Evolutionary conservation across 306 rosid genomes (phyloP).

Genomic region (Hippophae rhamnoides): DNA sequence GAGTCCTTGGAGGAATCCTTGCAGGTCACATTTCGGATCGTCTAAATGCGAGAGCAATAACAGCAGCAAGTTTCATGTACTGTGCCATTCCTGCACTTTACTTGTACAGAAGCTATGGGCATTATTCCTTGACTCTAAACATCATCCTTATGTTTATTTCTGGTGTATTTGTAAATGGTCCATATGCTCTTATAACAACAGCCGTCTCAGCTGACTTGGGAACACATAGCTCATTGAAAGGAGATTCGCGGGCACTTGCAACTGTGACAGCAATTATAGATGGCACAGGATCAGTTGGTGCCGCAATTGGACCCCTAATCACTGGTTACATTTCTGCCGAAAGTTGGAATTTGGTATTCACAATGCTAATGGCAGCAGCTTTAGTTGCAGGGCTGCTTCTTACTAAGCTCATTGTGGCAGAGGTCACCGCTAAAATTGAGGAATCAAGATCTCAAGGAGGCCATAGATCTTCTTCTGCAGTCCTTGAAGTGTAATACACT

Average conservation of each 20-base stretch:
- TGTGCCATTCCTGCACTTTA: slow-evolving; percentile 93
- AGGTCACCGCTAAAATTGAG: slow-evolving; percentile 62
- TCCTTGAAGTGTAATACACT: slow-evolving; percentile 39
- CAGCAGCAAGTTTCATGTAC: slow-evolving; percentile 99
- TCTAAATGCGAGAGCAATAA: slow-evolving; percentile 76
- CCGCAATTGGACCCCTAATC: slow-evolving; percentile 83
- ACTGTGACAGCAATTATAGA: slow-evolving; percentile 94
- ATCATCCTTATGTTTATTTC: slow-evolving; percentile 65
- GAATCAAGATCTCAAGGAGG: slow-evolving; percentile 32
- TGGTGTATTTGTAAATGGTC: slow-evolving; percentile 93
- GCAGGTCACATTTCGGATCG: slow-evolving; percentile 93
- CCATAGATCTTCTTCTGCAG: slow-evolving; percentile 12
- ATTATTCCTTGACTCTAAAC: slow-evolving; percentile 47
- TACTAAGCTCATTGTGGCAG: slow-evolving; percentile 72
- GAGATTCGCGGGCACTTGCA: slow-evolving; percentile 86
- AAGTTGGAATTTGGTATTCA: slow-evolving; percentile 87
- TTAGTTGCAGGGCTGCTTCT: slow-evolving; percentile 79
- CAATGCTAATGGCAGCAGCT: slow-evolving; percentile 89
- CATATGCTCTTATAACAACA: slow-evolving; percentile 93
- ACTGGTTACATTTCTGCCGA: slow-evolving; percentile 76
- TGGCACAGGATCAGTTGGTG: slow-evolving; percentile 95
- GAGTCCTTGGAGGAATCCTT: slow-evolving; percentile 86
- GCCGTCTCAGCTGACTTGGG: slow-evolving; percentile 98
- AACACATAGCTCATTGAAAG: slow-evolving; percentile 75
- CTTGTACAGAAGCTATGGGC: slow-evolving; percentile 71